Conservation (phyloP, 2,329 filamentous ascomycete species). For the Teratosphaeria destructans region DNA sequence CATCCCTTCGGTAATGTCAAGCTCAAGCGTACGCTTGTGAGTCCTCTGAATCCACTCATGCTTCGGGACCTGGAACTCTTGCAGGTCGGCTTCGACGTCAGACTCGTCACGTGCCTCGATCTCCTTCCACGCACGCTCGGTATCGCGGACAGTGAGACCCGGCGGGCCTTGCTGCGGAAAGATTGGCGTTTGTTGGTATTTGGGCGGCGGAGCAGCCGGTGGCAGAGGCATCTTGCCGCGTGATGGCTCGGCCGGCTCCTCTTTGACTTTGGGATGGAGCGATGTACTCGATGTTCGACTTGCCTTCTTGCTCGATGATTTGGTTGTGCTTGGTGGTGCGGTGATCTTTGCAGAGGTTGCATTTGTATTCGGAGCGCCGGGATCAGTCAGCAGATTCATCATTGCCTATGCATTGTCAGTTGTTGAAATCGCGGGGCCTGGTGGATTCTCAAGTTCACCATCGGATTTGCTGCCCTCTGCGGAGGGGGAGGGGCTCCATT, state of each 20-base stretch:
- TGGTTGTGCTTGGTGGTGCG: not conserved
- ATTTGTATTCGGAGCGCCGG: constrained; percentile 22
- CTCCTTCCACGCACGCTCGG: constrained; percentile 48
- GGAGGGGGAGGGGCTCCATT: constrained; percentile 23
- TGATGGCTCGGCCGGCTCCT: constrained; percentile 7
- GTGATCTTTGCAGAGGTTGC: not conserved
- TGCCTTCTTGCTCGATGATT: constrained; percentile 14
- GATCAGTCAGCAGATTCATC: constrained; percentile 80
- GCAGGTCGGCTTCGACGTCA: constrained; percentile 47
- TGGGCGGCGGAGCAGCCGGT: not conserved
- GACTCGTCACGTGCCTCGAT: constrained; percentile 55
- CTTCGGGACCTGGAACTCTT: constrained; percentile 42
- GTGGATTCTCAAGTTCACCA: not conserved
- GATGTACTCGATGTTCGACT: constrained; percentile 19
- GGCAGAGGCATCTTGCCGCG: constrained; percentile 2
- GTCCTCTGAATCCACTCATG: constrained; percentile 43
- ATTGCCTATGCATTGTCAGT: constrained; percentile 79
- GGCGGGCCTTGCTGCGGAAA: constrained; percentile 24
- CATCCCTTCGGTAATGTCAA: constrained; percentile 51
- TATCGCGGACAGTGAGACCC: constrained; percentile 33
- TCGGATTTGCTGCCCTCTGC: constrained; percentile 3
- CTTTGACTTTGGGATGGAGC: constrained; percentile 11
- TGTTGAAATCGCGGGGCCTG: constrained; percentile 46
- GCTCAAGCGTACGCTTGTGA: constrained; percentile 59
- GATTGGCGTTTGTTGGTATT: constrained; percentile 2